Percentiles rank a stretch among this genome's conserved stretches.
These are phyloP conservation scores for Leptographium procerum DNA, from an alignment of 2,329 filamentous ascomycete genomes.

Conservation along the genomic window DNA sequence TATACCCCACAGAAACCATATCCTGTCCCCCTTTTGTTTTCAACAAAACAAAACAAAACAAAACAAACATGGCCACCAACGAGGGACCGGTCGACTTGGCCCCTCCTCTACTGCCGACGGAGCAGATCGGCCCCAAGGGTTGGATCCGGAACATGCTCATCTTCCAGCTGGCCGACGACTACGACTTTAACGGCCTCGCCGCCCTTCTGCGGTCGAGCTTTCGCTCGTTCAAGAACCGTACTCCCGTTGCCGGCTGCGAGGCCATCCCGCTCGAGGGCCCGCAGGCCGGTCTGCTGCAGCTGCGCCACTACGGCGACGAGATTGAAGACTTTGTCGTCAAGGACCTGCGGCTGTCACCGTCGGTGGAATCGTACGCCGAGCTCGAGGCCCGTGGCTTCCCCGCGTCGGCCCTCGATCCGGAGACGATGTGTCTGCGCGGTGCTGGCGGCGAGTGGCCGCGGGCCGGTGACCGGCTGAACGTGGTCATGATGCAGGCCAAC, in stretches of 20 bases:
- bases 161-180: slow-evolving; percentile 1
- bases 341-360: neutral
- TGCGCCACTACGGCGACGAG: slow-evolving; percentile 1
- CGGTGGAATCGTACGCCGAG: neutral
- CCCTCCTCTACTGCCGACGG: neutral
- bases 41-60: neutral
- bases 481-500: slow-evolving; percentile 2
- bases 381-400: neutral
- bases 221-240: neutral
- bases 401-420: neutral
- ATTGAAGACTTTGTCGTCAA: slow-evolving; percentile 3
- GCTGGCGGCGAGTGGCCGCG: neutral
- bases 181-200: neutral
- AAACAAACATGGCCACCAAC: neutral
- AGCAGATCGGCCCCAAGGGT: slow-evolving; percentile 3
- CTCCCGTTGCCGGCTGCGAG: neutral
- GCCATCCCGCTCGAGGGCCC: neutral
- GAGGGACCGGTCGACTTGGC: neutral
- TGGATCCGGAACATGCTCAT: slow-evolving; percentile 1
- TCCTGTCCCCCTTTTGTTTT: neutral
- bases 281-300: slow-evolving; percentile 1
- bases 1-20: neutral
- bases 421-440: neutral
- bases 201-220: neutral
- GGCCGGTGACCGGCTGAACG: neutral